These are phyloP conservation scores for Eutypella sp. DNA, from an alignment of 2,329 filamentous ascomycete species.

Conservation along the genomic window DNA sequence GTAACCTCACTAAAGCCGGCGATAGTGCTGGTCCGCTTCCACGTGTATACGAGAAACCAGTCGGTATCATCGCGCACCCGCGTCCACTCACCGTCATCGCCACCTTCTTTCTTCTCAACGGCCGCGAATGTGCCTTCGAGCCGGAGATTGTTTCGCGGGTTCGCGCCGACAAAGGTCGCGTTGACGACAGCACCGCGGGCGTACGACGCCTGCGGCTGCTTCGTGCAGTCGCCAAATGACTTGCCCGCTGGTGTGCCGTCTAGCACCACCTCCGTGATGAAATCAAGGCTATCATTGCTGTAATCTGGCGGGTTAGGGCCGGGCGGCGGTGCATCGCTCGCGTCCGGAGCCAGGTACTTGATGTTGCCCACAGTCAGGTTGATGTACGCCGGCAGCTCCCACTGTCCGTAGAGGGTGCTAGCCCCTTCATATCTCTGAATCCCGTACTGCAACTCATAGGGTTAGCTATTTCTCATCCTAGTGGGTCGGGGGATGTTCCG, in stretches of 20 bases:
- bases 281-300: conserved; percentile 66
- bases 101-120: conserved; percentile 59
- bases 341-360: conserved; percentile 53
- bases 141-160: conserved; percentile 82
- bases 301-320: conserved; percentile 74
- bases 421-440: conserved; percentile 94
- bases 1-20: conserved; percentile 73
- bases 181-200: conserved; percentile 55
- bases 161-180: conserved; percentile 76
- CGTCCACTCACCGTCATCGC: conserved; percentile 49
- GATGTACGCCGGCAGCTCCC: conserved; percentile 81
- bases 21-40: conserved; percentile 66
- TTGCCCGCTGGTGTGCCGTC: conserved; percentile 64
- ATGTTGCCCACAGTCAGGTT: conserved; percentile 74
- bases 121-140: conserved; percentile 73
- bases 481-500: too few relatives aligned
- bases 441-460: too few relatives aligned
- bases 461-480: too few relatives aligned
- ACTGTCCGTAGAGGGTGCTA: conserved; percentile 79
- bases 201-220: conserved; percentile 51
- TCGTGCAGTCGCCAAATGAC: conserved; percentile 63
- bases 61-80: conserved; percentile 68
- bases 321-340: conserved; percentile 36
- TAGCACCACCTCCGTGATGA: conserved; percentile 74
- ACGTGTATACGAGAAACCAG: conserved; percentile 78